Conservation (phyloP, 805 yeast species). For the Metschnikowia koreensis region DNA sequence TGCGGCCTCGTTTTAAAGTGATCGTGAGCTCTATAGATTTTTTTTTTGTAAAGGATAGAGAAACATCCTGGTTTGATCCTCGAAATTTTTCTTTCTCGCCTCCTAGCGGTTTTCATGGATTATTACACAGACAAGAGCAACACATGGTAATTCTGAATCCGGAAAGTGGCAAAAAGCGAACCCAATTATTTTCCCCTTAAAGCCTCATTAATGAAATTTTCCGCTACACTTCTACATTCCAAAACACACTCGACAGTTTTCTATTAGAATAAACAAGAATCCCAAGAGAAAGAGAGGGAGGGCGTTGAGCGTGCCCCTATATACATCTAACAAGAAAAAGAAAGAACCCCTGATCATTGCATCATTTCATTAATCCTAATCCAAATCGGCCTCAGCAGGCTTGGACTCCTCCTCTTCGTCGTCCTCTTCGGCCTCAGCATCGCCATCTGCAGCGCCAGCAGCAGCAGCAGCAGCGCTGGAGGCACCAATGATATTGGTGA, state of each 20-base stretch:
- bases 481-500: constrained; percentile 57
- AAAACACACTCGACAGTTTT: background rate
- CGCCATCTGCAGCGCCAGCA: constrained; percentile 23
- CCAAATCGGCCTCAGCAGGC: constrained; percentile 21
- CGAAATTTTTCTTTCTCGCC: no score
- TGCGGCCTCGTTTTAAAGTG: no score
- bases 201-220: no score
- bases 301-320: constrained; percentile 1
- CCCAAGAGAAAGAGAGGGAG: background rate
- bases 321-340: constrained; percentile 3
- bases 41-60: no score
- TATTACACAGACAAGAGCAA: no score
- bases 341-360: background rate
- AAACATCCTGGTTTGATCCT: no score
- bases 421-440: constrained; percentile 22
- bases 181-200: no score
- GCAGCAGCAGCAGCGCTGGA: constrained; percentile 27
- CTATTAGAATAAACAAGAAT: background rate
- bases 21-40: no score
- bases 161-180: no score
- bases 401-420: constrained; percentile 23
- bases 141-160: no score
- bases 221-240: no score
- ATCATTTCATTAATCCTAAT: constrained; percentile 7
- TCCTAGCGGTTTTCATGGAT: no score